Evolutionary conservation across 345 rosid genomes (phyloP).

Genomic region (Geranium brycei): DNA sequence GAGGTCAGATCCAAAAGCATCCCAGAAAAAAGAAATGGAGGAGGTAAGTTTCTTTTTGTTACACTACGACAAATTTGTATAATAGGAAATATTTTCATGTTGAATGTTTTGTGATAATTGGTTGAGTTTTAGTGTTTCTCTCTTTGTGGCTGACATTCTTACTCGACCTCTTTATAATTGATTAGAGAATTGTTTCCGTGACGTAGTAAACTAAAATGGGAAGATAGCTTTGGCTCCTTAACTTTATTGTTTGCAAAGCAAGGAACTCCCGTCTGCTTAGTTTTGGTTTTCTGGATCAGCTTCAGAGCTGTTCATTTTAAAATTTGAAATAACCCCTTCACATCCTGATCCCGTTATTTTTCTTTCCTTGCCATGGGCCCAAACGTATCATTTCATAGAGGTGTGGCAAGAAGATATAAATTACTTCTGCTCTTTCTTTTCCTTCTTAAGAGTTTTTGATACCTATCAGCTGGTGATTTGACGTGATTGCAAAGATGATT

Average conservation of each 20-base stretch:
- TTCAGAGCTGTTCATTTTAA: background rate
- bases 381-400: background rate
- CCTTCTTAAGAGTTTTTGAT: background rate
- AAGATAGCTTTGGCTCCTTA: background rate
- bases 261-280: background rate
- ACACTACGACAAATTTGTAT: background rate
- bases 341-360: background rate
- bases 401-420: background rate
- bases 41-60: slow-evolving; percentile 40
- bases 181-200: background rate
- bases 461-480: background rate
- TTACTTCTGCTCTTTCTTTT: background rate
- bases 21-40: slow-evolving; percentile 93
- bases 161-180: background rate
- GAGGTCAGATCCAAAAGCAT: slow-evolving; percentile 86
- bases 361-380: background rate
- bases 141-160: background rate
- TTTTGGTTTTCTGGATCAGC: background rate
- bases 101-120: background rate
- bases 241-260: background rate
- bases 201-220: background rate
- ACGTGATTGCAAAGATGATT: background rate
- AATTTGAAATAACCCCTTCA: background rate
- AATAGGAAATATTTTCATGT: background rate
- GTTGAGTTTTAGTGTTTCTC: background rate